Evolutionary conservation across 257 asterid genomes (phyloP), one percentile per base, ranked within the genome.

Genomic region (Galeopsis tetrahit): DNA sequence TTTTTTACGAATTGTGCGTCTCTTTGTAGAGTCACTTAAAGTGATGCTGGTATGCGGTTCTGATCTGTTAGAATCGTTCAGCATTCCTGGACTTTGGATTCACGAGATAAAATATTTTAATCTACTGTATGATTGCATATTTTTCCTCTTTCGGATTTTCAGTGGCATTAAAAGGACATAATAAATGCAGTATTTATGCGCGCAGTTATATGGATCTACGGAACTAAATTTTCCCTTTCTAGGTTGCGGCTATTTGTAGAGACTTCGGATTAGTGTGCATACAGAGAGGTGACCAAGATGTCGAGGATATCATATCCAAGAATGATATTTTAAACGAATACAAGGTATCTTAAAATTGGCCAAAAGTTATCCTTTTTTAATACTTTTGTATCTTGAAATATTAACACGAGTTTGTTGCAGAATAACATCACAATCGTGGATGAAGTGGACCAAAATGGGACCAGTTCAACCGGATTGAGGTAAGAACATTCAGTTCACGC

Each of bases 1-100:
- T n/a, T 38, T 32, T 63, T 53, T 21, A 21, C 28, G 40, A 78
- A 66, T 58, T 39, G 2, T 75, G 13, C n/a, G 61, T 49, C 13
- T 79, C 61, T 51, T 69, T 62, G 73, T 71, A 91, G 99, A 83
- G 63, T 75, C 70, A 36, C 89, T 86, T 15, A 95, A 84, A 82
- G 96, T 90, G 51, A 74, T 87, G 95, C 96, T 95, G 2, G 88
- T 90, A 17, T 92, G 99, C 79, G 98, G 99, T 66, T 95, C 97
- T 31, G 99, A 95, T 82, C 87, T 88, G 56, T 81, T 95, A 66
- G 89, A 90, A 82, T 95, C 98, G 56, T 87, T 95, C 75, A 73
- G 81, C 78, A 77, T 65, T 42, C 96, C 97, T n/a, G 98, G 98
- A 39, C 67, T 77, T 81, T 92, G 99, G 98, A 79, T 87, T 36